These are phyloP conservation scores for Trifolium pratense DNA, from an alignment of 306 rosid species.

Conservation along the genomic window DNA sequence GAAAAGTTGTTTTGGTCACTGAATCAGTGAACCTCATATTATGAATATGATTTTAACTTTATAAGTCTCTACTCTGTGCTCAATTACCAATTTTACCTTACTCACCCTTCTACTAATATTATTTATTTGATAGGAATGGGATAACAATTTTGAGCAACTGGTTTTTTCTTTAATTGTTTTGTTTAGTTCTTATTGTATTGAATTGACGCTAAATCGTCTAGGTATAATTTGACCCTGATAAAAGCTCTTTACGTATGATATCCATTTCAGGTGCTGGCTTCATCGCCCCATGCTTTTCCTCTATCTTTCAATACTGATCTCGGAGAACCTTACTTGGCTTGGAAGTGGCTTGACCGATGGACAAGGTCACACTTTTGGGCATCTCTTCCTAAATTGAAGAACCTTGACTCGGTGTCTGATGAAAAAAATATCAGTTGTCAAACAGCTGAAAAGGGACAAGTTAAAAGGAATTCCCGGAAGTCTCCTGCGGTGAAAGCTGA, in stretches of 20 bases:
- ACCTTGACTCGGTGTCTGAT: conserved; percentile 35
- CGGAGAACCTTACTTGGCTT: conserved; percentile 46
- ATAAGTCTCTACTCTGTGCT: conserved; percentile 1
- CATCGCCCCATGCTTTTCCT: conserved; percentile 47
- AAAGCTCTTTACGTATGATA: conserved; percentile 24
- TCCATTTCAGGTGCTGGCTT: conserved; percentile 60
- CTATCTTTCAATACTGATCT: conserved; percentile 45
- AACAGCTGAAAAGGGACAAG: conserved; percentile 44
- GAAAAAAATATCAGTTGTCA: conserved; percentile 37
- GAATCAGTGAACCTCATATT: neutral
- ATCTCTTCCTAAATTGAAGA: conserved; percentile 44
- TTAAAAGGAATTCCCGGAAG: conserved; percentile 50
- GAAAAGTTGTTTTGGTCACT: conserved; percentile 12
- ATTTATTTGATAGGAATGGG: conserved; percentile 23
- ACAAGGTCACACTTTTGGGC: conserved; percentile 58
- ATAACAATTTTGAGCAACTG: conserved; percentile 7
- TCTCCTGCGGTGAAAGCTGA: conserved; percentile 43
- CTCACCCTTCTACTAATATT: conserved; percentile 1
- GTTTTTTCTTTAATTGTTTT: conserved; percentile 18
- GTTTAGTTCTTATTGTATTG: conserved; percentile 7
- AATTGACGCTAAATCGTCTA: conserved; percentile 30
- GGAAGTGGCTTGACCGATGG: conserved; percentile 65
- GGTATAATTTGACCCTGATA: conserved; percentile 9
- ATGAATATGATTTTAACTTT: neutral
- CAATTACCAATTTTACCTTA: neutral